Percentiles rank a stretch among this genome's conserved stretches.
phyloP scores from a whole-genome alignment of 2,329 filamentous ascomycete species.

The Colletotrichum incanum region DNA sequence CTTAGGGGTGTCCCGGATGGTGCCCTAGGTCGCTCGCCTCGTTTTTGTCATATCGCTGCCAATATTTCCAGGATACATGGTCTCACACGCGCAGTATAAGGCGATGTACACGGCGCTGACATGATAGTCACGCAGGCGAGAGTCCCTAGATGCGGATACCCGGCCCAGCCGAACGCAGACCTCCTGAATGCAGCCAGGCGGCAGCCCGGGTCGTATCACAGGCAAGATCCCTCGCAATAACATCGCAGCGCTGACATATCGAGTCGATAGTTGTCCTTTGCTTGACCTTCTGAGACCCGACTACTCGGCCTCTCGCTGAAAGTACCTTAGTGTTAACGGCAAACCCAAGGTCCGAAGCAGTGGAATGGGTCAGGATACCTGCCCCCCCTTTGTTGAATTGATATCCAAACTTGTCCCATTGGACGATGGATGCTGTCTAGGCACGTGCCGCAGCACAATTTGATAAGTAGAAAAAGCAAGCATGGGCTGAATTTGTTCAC shows the following conservation, averaged over 20 bases:
- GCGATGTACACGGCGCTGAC: not conserved
- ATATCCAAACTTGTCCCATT: not conserved
- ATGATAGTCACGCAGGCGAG: not conserved
- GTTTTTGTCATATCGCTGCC: constrained; percentile 1
- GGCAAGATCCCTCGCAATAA: not conserved
- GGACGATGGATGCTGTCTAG: constrained; percentile 1
- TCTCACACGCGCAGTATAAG: not conserved
- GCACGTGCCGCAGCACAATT: constrained; percentile 21
- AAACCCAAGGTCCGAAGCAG: not conserved
- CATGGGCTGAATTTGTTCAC: constrained; percentile 9
- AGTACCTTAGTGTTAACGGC: constrained; percentile 14
- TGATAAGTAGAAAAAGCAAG: constrained; percentile 20
- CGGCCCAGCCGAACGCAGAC: not conserved
- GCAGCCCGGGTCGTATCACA: not conserved
- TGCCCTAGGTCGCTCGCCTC: constrained; percentile 1
- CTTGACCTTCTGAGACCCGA: not conserved
- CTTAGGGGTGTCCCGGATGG: not conserved
- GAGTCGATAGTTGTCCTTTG: not conserved
- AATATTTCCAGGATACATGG: not conserved
- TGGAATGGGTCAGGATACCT: constrained; percentile 20
- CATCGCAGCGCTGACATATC: not conserved
- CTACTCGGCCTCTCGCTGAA: not conserved
- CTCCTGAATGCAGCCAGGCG: not conserved
- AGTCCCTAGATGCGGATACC: not conserved
- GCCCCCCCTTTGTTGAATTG: constrained; percentile 14